phyloP scores from a whole-genome alignment of 257 asterid species.

The Cynanchum wilfordii region DNA sequence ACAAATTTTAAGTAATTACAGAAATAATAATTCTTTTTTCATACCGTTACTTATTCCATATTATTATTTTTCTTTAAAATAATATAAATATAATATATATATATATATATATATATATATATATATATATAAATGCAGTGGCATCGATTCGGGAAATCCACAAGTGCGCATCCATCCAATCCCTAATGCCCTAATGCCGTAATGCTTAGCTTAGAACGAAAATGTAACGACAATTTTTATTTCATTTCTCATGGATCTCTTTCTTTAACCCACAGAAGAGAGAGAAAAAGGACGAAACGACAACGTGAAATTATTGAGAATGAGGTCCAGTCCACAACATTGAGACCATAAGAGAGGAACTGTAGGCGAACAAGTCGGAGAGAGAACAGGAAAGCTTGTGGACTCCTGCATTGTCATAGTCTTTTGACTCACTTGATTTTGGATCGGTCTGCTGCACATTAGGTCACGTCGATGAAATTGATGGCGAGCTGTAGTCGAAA shows the following conservation, averaged over 20 bases:
- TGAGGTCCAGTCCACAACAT: constrained; percentile 2
- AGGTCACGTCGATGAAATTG: constrained; percentile 14
- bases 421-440: background rate
- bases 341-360: background rate
- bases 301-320: background rate
- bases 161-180: background rate
- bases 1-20: too few relatives aligned
- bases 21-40: too few relatives aligned
- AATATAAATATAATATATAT: too few relatives aligned
- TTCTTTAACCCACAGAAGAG: background rate
- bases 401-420: background rate
- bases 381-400: background rate
- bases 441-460: background rate
- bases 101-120: too few relatives aligned
- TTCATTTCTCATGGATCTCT: background rate
- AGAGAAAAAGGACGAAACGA: background rate
- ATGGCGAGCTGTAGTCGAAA: constrained; percentile 17
- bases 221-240: background rate
- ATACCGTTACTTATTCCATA: too few relatives aligned
- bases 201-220: background rate
- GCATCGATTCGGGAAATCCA: too few relatives aligned
- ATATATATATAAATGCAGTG: too few relatives aligned
- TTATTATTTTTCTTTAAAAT: too few relatives aligned
- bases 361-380: background rate
- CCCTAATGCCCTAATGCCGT: too few relatives aligned